These are phyloP conservation scores for Sisymbrium irio DNA, from an alignment of 345 rosid species.

Conservation along the genomic window DNA sequence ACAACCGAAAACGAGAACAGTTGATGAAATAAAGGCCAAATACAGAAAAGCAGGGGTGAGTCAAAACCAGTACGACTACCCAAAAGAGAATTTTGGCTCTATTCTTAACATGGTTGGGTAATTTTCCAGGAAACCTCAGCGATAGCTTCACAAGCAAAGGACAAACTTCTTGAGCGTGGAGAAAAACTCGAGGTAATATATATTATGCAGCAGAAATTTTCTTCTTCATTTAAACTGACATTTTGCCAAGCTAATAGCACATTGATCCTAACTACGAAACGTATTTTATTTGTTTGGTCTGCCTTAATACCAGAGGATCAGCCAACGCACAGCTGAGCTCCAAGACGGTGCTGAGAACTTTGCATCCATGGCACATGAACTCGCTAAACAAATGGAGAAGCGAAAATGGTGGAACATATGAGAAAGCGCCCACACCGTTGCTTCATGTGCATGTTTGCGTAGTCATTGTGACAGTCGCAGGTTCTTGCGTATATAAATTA, in stretches of 20 bases:
- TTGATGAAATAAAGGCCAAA: slow-evolving; percentile 83
- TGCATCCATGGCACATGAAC: slow-evolving; percentile 71
- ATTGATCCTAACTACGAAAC: slow-evolving; percentile 20
- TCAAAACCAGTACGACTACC: background rate
- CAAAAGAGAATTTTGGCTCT: background rate
- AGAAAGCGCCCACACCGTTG: slow-evolving; percentile 23
- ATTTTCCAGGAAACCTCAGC: slow-evolving; percentile 62
- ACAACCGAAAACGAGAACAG: slow-evolving; percentile 64
- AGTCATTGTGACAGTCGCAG: slow-evolving; percentile 14
- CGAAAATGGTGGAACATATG: slow-evolving; percentile 86
- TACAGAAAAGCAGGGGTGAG: slow-evolving; percentile 66
- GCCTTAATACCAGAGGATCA: slow-evolving; percentile 48
- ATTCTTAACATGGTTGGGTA: slow-evolving; percentile 25
- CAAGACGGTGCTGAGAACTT: slow-evolving; percentile 75
- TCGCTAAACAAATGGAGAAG: slow-evolving; percentile 80
- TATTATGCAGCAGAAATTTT: background rate
- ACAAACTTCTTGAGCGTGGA: slow-evolving; percentile 67
- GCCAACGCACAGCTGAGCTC: slow-evolving; percentile 69
- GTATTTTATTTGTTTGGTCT: background rate
- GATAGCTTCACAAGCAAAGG: slow-evolving; percentile 68
- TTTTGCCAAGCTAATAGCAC: background rate
- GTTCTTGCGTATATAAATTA: slow-evolving; percentile 20
- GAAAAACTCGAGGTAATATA: slow-evolving; percentile 74
- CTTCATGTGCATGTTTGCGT: background rate
- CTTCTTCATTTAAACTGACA: background rate